Evolutionary conservation across 768 basidiomycete species (phyloP), one percentile per base, ranked within the genome.

Genomic region (Mycena sanguinolenta): DNA sequence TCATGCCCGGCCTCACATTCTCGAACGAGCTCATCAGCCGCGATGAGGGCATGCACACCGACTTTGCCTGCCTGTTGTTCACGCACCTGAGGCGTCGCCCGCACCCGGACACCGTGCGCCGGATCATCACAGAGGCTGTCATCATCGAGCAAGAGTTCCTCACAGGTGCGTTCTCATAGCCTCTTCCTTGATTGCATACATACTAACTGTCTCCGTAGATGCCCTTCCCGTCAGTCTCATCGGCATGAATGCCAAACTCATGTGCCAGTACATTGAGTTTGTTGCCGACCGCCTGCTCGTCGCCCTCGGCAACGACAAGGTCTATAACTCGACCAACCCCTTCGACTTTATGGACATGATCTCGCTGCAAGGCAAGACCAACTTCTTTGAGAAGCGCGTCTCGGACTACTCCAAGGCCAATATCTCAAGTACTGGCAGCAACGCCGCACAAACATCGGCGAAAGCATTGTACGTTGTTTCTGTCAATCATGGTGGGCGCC

Each of bases 21-120:
- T 93, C 93, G 34, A 95, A 95, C 78, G 94, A 95, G 79, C 87
- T 95, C 75, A 95, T 95, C 79, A 91, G 89, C 44, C 86, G 93
- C 9, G 94, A 95, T 70, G 94, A 95, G 79, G 93, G 93, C 46
- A 87, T 94, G 81, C 93, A 95, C 77, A 93, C 93, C 77, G 92
- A 94, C 78, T 93, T 94, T 69, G 92, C 93, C 3, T 94, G 92
- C 77, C 77, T 93, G 10, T 84, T 94, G 54, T 92, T 93, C 82
- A 87, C 86, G 65, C 93, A 94, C 75, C 84, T 94, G 49, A 83
- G 84, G 70, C 85, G 88, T 59, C 85, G 92, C 9, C 90, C 92
- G 0, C 90, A 92, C 74, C 91, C 92, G 0, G 84, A 89, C 38
- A 86, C 88, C 23, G 87, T 94, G 65, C 76, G 79, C 44, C 75